Percentiles rank a stretch among this genome's conserved stretches.
Evolutionary conservation across 2,329 filamentous ascomycete genomes (phyloP).

Genomic region (Sarocladiaceae sp.): DNA sequence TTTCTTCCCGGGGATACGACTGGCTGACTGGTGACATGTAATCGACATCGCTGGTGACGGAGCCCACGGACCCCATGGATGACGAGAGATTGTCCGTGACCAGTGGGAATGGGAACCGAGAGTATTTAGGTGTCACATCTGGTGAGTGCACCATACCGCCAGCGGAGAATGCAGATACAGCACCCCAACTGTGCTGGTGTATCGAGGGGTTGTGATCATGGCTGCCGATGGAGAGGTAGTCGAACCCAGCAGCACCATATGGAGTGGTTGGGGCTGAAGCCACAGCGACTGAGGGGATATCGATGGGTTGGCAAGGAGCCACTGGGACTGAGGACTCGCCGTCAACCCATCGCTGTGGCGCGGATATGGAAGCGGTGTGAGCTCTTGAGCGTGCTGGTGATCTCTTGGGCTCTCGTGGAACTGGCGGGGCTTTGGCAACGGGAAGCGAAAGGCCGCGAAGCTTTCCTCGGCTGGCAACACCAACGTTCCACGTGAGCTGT

Average conservation of each 20-base stretch:
- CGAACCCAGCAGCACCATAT: constrained; percentile 34
- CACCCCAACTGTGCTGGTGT: constrained; percentile 40
- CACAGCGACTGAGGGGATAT: constrained; percentile 26
- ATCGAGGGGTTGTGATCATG: constrained; percentile 37
- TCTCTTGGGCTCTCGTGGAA: constrained; percentile 47
- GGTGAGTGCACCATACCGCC: constrained; percentile 27
- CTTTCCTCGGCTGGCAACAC: constrained; percentile 92
- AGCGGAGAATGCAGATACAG: constrained; percentile 40
- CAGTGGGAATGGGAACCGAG: constrained; percentile 41
- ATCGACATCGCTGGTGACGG: constrained; percentile 57
- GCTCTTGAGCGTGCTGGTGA: constrained; percentile 39
- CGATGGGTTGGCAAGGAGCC: constrained; percentile 25
- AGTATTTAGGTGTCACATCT: constrained; percentile 33
- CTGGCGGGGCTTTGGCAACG: constrained; percentile 57
- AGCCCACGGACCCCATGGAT: constrained; percentile 41
- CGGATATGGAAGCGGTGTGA: constrained; percentile 35
- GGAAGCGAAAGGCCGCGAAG: constrained; percentile 80
- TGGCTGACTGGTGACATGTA: constrained; percentile 59
- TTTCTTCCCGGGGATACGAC: constrained; percentile 52
- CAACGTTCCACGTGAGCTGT: constrained; percentile 92
- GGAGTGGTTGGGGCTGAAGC: constrained; percentile 42
- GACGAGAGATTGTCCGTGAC: constrained; percentile 48
- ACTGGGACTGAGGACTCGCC: neutral
- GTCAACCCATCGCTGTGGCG: constrained; percentile 11
- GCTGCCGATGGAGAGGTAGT: constrained; percentile 48